Evolutionary conservation across 345 rosid species (phyloP).

Genomic region (Reutealis trisperma): DNA sequence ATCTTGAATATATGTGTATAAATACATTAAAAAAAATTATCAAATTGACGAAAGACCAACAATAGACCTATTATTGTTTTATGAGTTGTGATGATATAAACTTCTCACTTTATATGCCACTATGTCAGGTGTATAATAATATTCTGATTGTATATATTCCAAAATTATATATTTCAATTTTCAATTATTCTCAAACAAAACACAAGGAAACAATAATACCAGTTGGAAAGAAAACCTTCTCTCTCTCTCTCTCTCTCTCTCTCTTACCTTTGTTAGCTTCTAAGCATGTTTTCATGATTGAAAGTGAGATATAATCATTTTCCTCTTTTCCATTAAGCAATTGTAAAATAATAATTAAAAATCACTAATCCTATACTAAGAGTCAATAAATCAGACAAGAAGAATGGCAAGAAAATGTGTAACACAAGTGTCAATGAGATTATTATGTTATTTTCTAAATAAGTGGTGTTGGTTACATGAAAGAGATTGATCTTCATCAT

Average conservation of each 20-base stretch:
- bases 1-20: neutral
- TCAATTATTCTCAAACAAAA: conserved; percentile 20
- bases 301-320: conserved; percentile 33
- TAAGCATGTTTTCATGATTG: conserved; percentile 87
- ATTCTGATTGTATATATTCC: neutral
- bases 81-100: neutral
- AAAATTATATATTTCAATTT: neutral
- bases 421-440: conserved; percentile 8
- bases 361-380: neutral
- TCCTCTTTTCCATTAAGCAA: conserved; percentile 27
- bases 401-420: conserved; percentile 5
- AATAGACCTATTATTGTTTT: neutral
- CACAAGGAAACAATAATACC: conserved; percentile 24
- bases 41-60: neutral
- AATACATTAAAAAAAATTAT: too few species aligned
- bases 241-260: conserved; percentile 7
- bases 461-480: conserved; percentile 20
- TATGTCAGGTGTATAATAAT: neutral
- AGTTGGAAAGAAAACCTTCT: conserved; percentile 22
- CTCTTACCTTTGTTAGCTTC: conserved; percentile 58
- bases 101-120: neutral
- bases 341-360: conserved; percentile 11
- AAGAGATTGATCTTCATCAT: conserved; percentile 3
- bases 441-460: neutral
- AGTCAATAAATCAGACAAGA: too few species aligned